These are phyloP conservation scores for Calycina herbarum DNA, from an alignment of 2,329 filamentous ascomycete species.

Conservation along the genomic window DNA sequence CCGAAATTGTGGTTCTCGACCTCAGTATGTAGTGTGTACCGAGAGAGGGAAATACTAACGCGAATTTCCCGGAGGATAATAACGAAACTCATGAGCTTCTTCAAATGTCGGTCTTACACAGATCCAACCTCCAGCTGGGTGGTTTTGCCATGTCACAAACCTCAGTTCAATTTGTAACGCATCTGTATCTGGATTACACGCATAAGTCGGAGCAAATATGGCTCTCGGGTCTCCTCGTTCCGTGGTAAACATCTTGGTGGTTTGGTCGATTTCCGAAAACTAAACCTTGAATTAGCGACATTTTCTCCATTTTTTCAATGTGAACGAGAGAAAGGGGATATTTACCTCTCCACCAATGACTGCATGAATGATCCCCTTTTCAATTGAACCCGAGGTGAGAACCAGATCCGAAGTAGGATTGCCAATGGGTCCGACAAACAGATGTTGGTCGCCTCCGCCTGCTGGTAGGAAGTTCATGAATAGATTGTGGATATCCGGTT, in stretches of 20 bases:
- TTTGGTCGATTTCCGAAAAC: conserved; percentile 46
- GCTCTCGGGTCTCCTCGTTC: conserved; percentile 45
- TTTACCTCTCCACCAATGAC: conserved; percentile 48
- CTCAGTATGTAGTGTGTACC: no score
- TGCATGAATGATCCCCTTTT: conserved; percentile 36
- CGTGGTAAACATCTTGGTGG: conserved; percentile 51
- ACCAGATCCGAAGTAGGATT: conserved; percentile 40
- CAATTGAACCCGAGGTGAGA: conserved; percentile 43
- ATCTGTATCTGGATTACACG: conserved; percentile 45
- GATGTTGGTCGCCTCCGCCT: conserved; percentile 44
- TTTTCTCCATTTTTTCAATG: not conserved
- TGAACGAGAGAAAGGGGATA: not conserved
- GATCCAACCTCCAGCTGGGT: conserved; percentile 39
- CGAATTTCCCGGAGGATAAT: conserved; percentile 43
- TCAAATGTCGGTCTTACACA: conserved; percentile 40
- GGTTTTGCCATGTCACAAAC: conserved; percentile 37
- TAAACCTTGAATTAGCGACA: conserved; percentile 20
- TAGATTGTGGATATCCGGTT: conserved; percentile 41
- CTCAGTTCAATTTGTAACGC: conserved; percentile 41
- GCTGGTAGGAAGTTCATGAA: conserved; percentile 43
- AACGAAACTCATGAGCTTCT: conserved; percentile 46
- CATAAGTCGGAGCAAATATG: conserved; percentile 43
- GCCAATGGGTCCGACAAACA: conserved; percentile 43
- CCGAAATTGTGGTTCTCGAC: no score
- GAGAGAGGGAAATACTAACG: conserved; percentile 30